Percentiles rank a stretch among this genome's conserved stretches.
phyloP scores from a whole-genome alignment of 2,329 filamentous ascomycete species.

The Tolypocladium endophyticum region DNA sequence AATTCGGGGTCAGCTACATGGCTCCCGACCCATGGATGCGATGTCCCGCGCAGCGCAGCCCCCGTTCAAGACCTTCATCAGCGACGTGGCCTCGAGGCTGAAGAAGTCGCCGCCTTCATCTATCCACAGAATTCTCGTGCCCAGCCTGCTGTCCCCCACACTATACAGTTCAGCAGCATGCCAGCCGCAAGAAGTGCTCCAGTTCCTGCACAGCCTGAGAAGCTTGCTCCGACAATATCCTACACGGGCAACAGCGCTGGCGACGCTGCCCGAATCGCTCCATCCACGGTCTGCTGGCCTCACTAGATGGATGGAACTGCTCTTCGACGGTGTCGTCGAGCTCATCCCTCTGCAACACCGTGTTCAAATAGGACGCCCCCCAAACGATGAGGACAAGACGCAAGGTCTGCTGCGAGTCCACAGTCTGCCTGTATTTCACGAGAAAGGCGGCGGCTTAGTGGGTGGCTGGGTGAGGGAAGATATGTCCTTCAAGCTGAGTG shows the following conservation, averaged over 20 bases:
- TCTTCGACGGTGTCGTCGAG: conserved; percentile 80
- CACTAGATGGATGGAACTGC: conserved; percentile 73
- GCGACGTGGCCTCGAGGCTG: conserved; percentile 44
- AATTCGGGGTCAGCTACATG: conserved; percentile 38
- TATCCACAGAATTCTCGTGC: conserved; percentile 76
- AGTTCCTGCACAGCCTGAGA: conserved; percentile 71
- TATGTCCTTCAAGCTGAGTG: conserved; percentile 80
- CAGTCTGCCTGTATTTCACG: conserved; percentile 73
- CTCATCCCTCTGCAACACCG: conserved; percentile 57
- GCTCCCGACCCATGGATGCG: conserved; percentile 35
- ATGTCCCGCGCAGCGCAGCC: conserved; percentile 12
- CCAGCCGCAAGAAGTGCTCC: conserved; percentile 62
- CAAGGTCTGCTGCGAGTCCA: conserved; percentile 83
- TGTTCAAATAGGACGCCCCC: conserved; percentile 39
- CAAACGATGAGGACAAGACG: conserved; percentile 55
- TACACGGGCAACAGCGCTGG: conserved; percentile 56
- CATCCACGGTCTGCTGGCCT: conserved; percentile 67
- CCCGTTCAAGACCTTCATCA: conserved; percentile 52
- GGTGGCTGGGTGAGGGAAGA: conserved; percentile 66
- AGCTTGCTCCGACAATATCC: conserved; percentile 61
- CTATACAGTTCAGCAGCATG: conserved; percentile 62
- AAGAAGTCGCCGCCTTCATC: conserved; percentile 44
- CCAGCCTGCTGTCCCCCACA: conserved; percentile 76
- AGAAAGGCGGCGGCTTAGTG: conserved; percentile 71
- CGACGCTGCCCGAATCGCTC: conserved; percentile 70